Evolutionary conservation across 2,329 filamentous ascomycete species (phyloP), one percentile per base, ranked within the genome.

Genomic region (Emmonsia crescens): DNA sequence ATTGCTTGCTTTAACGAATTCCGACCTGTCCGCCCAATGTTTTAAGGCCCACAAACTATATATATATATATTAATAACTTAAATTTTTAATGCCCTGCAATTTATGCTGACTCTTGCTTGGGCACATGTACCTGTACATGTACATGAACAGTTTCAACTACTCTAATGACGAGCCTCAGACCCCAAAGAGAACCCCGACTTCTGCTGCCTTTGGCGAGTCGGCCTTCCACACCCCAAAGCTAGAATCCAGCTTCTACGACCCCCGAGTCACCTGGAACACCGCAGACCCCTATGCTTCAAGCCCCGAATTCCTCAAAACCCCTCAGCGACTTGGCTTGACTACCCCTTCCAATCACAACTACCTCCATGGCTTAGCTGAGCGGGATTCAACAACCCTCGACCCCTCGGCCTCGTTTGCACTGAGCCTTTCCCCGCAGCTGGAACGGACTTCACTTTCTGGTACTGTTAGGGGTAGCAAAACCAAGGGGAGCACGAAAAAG

Each of bases 161-260:
- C 69, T 72, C 75, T 60, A 73, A 74, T 72, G 76, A 75, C 68
- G 75, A 78, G 71, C 76, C 77, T 65, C 76, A 77, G 64, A 78
- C 77, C 61, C 77, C 76, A 9, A 78, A 76, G 61, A 76, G 74
- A 69, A 78, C 76, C 58, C 76, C 76, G 38, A 74, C 73, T 12
- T 72, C 74, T 48, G 66, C 71, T 52, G 67, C 71, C 42, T 75
- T 76, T 52, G 73, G 72, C 61, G 71, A 76, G 62, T 64, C 69
- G 49, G 67, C 76, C 58, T 77, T 78, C 61, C 75, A 76, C 46
- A 78, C 76, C 29, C 76, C 77, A 27, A 78, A 77, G 65, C 74
- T 78, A 65, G 76, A 78, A 66, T 77, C 75, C 14, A 77, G 75
- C 65, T 78, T 78, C 65, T 77, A 76, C 66, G 76, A 78, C 63